Evolutionary conservation across 2,329 filamentous ascomycete genomes (phyloP).

Genomic region (Penicillium capsulatum): DNA sequence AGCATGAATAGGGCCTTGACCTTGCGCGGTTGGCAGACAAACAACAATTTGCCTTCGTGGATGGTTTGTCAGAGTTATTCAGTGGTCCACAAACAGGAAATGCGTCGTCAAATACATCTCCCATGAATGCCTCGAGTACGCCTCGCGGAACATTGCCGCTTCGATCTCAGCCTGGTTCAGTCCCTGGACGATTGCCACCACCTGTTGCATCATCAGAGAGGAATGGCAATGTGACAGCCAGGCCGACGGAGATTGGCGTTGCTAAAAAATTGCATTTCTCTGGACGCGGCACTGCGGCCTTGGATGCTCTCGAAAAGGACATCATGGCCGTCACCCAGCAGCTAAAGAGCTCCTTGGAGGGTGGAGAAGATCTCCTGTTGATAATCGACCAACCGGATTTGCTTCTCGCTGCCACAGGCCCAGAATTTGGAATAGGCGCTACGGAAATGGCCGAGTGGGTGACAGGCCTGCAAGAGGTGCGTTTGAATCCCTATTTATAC

Average conservation of each 20-base stretch:
- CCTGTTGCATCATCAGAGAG: constrained; percentile 5
- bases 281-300: constrained; percentile 26
- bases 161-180: constrained; percentile 23
- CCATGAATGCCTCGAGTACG: constrained; percentile 13
- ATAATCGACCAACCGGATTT: constrained; percentile 64
- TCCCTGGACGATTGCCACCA: constrained; percentile 20
- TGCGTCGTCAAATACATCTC: constrained; percentile 11
- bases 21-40: constrained; percentile 56
- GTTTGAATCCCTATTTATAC: constrained; percentile 23
- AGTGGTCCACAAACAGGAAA: constrained; percentile 16
- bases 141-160: constrained; percentile 26
- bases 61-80: constrained; percentile 65
- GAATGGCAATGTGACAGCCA: constrained; percentile 12
- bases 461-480: constrained; percentile 60
- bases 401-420: constrained; percentile 57
- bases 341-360: constrained; percentile 25
- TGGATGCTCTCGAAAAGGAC: constrained; percentile 35
- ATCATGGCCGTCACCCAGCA: constrained; percentile 32
- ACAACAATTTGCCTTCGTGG: constrained; percentile 66
- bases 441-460: constrained; percentile 54
- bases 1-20: constrained; percentile 59
- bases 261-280: constrained; percentile 29
- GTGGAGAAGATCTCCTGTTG: constrained; percentile 47
- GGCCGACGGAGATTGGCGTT: constrained; percentile 18
- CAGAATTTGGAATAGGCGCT: constrained; percentile 41